phyloP scores from a whole-genome alignment of 495 filamentous ascomycete species.

The Daldinia loculata region DNA sequence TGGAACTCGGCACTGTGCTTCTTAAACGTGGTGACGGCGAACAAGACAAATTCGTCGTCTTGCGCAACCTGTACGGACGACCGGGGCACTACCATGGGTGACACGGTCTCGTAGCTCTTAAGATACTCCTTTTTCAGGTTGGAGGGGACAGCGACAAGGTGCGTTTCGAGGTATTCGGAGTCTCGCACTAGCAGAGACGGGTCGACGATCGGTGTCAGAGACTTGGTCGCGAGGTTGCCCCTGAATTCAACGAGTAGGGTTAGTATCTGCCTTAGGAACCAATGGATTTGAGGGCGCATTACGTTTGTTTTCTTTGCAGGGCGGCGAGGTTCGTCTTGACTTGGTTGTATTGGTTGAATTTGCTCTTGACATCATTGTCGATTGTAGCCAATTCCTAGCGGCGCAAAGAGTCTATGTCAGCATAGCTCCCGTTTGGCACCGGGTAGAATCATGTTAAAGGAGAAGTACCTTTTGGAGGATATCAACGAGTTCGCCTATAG shows the following conservation, averaged over 20 bases:
- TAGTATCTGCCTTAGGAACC: not conserved
- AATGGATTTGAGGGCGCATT: conserved; percentile 32
- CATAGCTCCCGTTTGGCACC: not conserved
- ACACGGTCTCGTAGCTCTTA: conserved; percentile 84
- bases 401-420: conserved; percentile 25
- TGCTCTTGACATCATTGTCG: conserved; percentile 93
- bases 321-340: conserved; percentile 81
- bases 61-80: conserved; percentile 78
- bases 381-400: conserved; percentile 80
- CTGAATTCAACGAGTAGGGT: conserved; percentile 53
- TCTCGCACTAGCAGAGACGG: conserved; percentile 80
- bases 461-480: conserved; percentile 78
- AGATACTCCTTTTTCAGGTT: conserved; percentile 84
- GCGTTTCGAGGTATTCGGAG: conserved; percentile 96
- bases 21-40: conserved; percentile 91
- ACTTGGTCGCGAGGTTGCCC: conserved; percentile 93
- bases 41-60: conserved; percentile 89
- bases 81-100: conserved; percentile 85
- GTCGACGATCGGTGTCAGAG: conserved; percentile 85
- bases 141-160: conserved; percentile 86
- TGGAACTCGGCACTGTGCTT: conserved; percentile 86
- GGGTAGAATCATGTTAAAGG: not conserved
- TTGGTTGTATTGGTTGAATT: conserved; percentile 91
- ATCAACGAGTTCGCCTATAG: conserved; percentile 84
- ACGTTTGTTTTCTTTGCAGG: conserved; percentile 89